Evolutionary conservation across 2,329 filamentous ascomycete species (phyloP), one percentile per base, ranked within the genome.

Genomic region (Plectosphaerella cucumerina): DNA sequence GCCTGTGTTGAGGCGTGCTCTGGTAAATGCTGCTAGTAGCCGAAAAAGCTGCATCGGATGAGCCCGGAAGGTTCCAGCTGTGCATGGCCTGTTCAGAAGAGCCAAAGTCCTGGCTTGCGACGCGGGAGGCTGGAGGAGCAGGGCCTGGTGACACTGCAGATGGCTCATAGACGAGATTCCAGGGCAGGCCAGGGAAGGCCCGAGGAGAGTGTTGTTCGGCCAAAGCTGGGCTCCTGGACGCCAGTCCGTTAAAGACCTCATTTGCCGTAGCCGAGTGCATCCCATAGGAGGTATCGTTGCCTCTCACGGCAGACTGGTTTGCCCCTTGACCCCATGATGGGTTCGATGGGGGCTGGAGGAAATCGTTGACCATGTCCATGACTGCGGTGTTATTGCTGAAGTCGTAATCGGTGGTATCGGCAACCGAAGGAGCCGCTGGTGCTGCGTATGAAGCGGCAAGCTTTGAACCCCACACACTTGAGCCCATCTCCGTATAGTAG

Each of bases 221-320:
- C 41, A 72, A 58, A 10, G n/a, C 39, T 17, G 39, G 39, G 17
- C 39, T 42, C 39, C n/a, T 18, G 41, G 70, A 64, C 23, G 69
- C 74, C 39, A 42, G 17, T 5, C 39, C 39, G 12, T 42, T 42
- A 55, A 81, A 79, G 2, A 78, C 57, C 17, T 78, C 77, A 45
- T 78, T 74, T 22, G 78, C 74, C 8, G 74, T 78, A 3, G 68
- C 61, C 10, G 74, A 76, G 58, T 77, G 72, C 77, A 82, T 80
- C 15, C 76, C 80, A 53, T 81, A 82, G 2, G 75, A 80, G 3
- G 75, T 68, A 37, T 79, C 74, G 6, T 62, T 63, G 2, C 64
- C 62, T 4, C 63, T 64, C 17, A 65, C 62, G 8, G 72, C n/a
- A 20, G 39, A 2, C 18, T 42, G 39, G 18, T 17, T 18, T 4